These are phyloP conservation scores for Salvia sclarea DNA, from an alignment of 305 asterid genomes.

Conservation along the genomic window DNA sequence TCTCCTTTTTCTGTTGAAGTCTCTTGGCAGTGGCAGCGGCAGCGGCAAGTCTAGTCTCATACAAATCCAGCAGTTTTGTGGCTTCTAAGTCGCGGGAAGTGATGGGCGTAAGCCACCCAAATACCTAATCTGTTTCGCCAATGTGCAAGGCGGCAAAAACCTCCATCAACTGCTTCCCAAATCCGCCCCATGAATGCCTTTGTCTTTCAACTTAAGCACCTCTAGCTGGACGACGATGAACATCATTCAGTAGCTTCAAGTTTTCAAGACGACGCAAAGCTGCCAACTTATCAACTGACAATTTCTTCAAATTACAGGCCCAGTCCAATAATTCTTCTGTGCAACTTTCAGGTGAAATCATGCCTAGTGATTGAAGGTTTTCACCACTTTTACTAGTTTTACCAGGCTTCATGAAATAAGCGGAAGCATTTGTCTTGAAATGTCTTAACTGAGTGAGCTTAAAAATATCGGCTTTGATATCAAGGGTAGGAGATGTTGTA, in stretches of 20 bases:
- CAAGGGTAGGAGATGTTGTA: slow-evolving; percentile 12
- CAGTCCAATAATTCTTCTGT: slow-evolving; percentile 3
- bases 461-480: background rate
- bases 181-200: too few species aligned
- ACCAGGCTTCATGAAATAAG: background rate
- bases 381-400: background rate
- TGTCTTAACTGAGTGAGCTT: slow-evolving; percentile 21
- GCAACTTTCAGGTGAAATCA: slow-evolving; percentile 28
- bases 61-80: too few species aligned
- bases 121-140: too few species aligned
- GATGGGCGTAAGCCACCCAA: too few species aligned
- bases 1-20: too few species aligned
- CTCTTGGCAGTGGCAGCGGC: too few species aligned
- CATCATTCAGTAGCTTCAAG: slow-evolving; percentile 30
- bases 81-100: too few species aligned
- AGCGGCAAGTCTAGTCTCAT: too few species aligned
- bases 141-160: too few species aligned
- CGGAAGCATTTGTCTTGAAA: slow-evolving; percentile 24
- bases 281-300: slow-evolving; percentile 27
- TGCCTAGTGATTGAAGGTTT: slow-evolving; percentile 25
- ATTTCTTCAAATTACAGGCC: slow-evolving; percentile 28
- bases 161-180: too few species aligned
- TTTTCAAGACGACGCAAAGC: slow-evolving; percentile 25
- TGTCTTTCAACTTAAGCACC: too few species aligned
- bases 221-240: too few species aligned